Evolutionary conservation across 2,329 filamentous ascomycete genomes (phyloP), one percentile per base, ranked within the genome.

Genomic region (Claviceps monticola): DNA sequence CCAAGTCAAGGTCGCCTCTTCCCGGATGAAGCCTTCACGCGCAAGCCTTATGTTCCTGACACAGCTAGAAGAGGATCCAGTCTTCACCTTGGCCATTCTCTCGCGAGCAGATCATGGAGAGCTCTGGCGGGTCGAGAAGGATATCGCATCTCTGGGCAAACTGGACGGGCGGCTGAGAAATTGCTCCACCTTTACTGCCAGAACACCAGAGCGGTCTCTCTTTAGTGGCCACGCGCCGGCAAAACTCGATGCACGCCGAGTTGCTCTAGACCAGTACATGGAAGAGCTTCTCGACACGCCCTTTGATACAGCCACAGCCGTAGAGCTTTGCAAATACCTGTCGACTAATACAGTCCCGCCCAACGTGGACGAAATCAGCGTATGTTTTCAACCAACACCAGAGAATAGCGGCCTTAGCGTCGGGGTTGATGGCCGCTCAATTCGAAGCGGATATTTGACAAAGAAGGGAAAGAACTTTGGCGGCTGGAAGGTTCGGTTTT

Each of bases 401-500:
- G 64, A 65, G 48, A 56, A 53, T 3, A 64, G 56, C 34, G 55
- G 68, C 65, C 43, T 65, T 63, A 51, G 64, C 61, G 70, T 72
- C 3, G 79, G 81, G 0, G 74, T 80, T 5, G 80, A 83, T 59
- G 80, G 82, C 3, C 80, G 82, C 48, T 81, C 84, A 8, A 75
- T 83, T 54, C 88, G 88, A 62, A 90, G 83, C 62, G 93, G 93
- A 8, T 98, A 97, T 66, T 72, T 98, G 48, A 97, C 93, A 2
- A 98, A 98, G 71, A 81, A 87, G 59, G 93, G 93, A 48, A 98
- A 98, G 74, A 97, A 97, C 62, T 98, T 98, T 69, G 93, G 93
- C 49, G 93, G 93, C 48, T 98, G 93, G 93, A 98, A 98, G 68
- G 90, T 89, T 11, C 71, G 80, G 37, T 82, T 80, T 61, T 83